Evolutionary conservation across 2,329 filamentous ascomycete species (phyloP).

Genomic region (Laburnicola sp.): DNA sequence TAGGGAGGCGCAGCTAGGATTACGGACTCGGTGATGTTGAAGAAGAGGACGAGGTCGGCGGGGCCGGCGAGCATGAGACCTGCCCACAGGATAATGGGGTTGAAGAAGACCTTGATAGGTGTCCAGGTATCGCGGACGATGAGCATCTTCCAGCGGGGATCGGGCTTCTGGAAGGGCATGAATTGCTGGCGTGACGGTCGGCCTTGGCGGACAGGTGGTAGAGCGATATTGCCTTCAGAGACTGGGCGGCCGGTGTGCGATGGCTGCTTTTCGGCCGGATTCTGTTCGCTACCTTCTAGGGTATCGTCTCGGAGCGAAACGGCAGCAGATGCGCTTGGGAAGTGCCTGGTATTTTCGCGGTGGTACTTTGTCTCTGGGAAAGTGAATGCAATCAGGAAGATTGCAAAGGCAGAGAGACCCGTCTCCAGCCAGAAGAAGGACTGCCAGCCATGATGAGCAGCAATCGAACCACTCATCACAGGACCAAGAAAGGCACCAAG

Average conservation of each 20-base stretch:
- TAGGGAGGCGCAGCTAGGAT: conserved; percentile 53
- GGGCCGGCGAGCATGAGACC: conserved; percentile 41
- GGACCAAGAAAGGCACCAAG: conserved; percentile 50
- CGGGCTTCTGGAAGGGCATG: conserved; percentile 42
- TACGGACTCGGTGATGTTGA: conserved; percentile 56
- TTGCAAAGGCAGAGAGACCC: conserved; percentile 45
- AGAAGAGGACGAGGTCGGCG: conserved; percentile 52
- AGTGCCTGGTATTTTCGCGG: conserved; percentile 22
- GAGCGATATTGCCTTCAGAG: conserved; percentile 13
- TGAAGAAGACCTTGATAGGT: conserved; percentile 50
- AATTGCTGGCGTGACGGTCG: conserved; percentile 47
- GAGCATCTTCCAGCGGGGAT: conserved; percentile 47
- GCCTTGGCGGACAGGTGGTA: conserved; percentile 34
- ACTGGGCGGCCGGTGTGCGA: conserved; percentile 3
- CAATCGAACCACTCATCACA: conserved; percentile 50
- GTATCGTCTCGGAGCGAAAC: not conserved
- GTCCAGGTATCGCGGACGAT: conserved; percentile 47
- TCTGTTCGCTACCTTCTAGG: conserved; percentile 8
- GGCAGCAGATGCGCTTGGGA: not conserved
- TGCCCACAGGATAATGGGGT: conserved; percentile 49
- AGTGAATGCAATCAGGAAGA: conserved; percentile 45
- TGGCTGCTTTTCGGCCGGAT: conserved; percentile 33
- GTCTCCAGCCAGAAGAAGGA: conserved; percentile 54
- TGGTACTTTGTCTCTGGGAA: conserved; percentile 52
- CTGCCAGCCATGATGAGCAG: conserved; percentile 49